phyloP scores from a whole-genome alignment of 495 filamentous ascomycete species.

The Aspergillus kassunensis region DNA sequence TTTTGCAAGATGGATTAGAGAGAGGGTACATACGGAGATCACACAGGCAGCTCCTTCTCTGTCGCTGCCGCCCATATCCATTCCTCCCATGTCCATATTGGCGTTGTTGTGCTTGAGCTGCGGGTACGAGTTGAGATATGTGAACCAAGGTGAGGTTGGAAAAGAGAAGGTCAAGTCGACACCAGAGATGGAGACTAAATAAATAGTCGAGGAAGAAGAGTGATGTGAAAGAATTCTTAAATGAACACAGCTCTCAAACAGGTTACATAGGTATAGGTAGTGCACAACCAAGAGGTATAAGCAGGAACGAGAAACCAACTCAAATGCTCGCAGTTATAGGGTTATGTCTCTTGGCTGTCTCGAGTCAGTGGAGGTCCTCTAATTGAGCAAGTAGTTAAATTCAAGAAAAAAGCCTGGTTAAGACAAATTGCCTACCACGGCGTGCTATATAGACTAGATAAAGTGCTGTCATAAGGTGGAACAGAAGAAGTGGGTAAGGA shows the following conservation, averaged over 20 bases:
- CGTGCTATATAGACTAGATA: too few relatives aligned
- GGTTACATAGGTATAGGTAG: neutral
- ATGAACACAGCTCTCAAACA: neutral
- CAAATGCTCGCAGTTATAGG: neutral
- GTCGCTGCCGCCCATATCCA: conserved; percentile 14
- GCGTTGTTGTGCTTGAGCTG: too few relatives aligned
- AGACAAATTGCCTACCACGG: too few relatives aligned
- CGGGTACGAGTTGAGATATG: too few relatives aligned
- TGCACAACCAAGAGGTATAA: too few relatives aligned
- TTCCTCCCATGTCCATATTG: conserved; percentile 13
- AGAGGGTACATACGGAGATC: conserved; percentile 33
- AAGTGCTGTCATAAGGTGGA: neutral
- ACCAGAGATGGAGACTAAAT: too few relatives aligned
- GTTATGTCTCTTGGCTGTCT: neutral
- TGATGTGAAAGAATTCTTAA: too few relatives aligned
- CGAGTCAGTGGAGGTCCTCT: too few relatives aligned
- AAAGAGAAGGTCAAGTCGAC: neutral
- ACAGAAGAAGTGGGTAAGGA: neutral
- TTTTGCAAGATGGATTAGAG: neutral
- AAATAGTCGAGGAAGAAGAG: too few relatives aligned
- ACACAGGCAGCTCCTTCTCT: conserved; percentile 28
- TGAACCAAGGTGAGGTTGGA: neutral
- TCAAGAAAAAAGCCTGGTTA: neutral
- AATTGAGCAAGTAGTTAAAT: neutral
- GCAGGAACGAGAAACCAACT: neutral